Percentiles rank a stretch among this genome's conserved stretches.
phyloP scores from a whole-genome alignment of 2,329 filamentous ascomycete species.

The Phyllosticta citribraziliensis region DNA sequence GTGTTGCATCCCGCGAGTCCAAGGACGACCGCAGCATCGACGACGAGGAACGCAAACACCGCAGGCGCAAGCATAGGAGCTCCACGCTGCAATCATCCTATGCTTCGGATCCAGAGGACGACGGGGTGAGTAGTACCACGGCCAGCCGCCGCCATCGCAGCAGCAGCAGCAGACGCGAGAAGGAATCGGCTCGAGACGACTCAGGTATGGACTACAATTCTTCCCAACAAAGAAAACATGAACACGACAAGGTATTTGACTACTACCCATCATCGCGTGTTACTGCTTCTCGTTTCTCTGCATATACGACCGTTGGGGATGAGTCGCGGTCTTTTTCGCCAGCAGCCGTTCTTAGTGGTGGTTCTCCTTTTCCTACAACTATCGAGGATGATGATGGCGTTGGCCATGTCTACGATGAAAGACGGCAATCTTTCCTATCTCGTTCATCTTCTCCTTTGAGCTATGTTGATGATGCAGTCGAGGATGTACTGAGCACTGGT shows the following conservation, averaged over 20 bases:
- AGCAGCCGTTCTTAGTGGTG: neutral
- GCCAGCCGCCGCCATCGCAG: slow-evolving; percentile 23
- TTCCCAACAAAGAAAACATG: slow-evolving; percentile 16
- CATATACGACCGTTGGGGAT: slow-evolving; percentile 2
- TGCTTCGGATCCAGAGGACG: slow-evolving; percentile 13
- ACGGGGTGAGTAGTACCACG: slow-evolving; percentile 9
- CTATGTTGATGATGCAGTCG: slow-evolving; percentile 6
- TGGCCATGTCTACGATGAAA: neutral
- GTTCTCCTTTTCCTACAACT: neutral
- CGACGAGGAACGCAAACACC: slow-evolving; percentile 28
- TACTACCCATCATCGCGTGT: slow-evolving; percentile 17
- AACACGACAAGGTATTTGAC: slow-evolving; percentile 25
- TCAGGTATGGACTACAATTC: slow-evolving; percentile 21
- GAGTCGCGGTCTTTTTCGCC: neutral
- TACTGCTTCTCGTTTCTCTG: slow-evolving; percentile 18
- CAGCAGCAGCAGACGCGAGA: slow-evolving; percentile 25
- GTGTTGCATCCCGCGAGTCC: slow-evolving; percentile 7
- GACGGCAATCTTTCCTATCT: slow-evolving; percentile 1
- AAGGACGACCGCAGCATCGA: slow-evolving; percentile 24
- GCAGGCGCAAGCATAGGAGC: slow-evolving; percentile 33
- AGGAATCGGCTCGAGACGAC: slow-evolving; percentile 29
- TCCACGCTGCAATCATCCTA: slow-evolving; percentile 17
- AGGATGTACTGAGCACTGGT: slow-evolving; percentile 8
- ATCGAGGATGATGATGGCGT: neutral
- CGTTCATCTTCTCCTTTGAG: neutral